Evolutionary conservation across 352 stramenopile species (phyloP), one percentile per base, ranked within the genome.

Genomic region (Globisporangium spiculum): DNA sequence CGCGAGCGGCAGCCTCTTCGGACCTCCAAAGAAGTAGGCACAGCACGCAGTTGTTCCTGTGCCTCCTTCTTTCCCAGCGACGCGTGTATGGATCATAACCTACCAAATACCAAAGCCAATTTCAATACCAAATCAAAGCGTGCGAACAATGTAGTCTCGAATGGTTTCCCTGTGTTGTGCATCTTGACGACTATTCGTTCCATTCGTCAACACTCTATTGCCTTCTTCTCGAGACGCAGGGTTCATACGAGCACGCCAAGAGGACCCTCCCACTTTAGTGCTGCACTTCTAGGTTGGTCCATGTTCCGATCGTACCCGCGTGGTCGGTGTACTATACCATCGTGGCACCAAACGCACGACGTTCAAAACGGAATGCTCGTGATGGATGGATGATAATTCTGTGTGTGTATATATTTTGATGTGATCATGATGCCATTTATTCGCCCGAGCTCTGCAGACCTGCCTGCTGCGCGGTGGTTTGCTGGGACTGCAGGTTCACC

Each of bases 391-490:
- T 20, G 46, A 41, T 16, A 27, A 46, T 46, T 46, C 38, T 18
- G 38, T 46, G 38, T 20, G 12, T 67, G 27, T 60, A 67, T 67
- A 36, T 66, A 59, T 36, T 58, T 22, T 20, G 54, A 6, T 60
- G 16, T 38, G 54, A 41, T 20, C 7, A n/a, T 30, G 36, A 5
- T 30, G 30, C 50, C 20, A 1, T 9, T 68, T 88, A 91, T 64
- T 94, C 86, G 60, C 72, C 86, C 10, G 86, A 93, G 70, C 84
- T 93, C 65, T 91, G 80, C 2, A 92, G 77, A 0, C 87, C 84
- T 44, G 84, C 77, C 27, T 90, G 80, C 69, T 89, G 80, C 36
- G 74, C 65, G 36, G 87, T 79, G 38, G 82, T 83, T 67, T 82
- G 69, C 69, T 82, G 72, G 50, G 75, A 79, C 62, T 89, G 77